phyloP scores from a whole-genome alignment of 768 basidiomycete species.

The Amanita molliuscula region DNA sequence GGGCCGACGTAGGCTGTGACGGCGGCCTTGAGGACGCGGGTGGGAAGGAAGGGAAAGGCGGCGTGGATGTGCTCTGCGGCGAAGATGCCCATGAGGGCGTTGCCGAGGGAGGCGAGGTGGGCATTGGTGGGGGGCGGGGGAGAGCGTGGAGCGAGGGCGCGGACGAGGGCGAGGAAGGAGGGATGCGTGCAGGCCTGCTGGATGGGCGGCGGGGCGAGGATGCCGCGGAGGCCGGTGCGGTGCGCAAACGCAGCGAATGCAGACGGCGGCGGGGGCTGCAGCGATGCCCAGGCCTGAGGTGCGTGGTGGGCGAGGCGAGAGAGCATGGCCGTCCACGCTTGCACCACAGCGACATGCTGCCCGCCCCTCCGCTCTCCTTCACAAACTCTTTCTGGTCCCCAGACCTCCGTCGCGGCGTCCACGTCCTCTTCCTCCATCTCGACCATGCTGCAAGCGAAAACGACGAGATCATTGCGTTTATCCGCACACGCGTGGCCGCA shows the following conservation, averaged over 20 bases:
- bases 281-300: conserved; percentile 55
- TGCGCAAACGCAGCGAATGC: conserved; percentile 70
- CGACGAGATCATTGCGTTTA: conserved; percentile 73
- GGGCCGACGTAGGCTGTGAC: conserved; percentile 90
- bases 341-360: conserved; percentile 47
- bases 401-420: conserved; percentile 77
- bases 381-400: conserved; percentile 93
- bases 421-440: conserved; percentile 66
- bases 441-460: conserved; percentile 75
- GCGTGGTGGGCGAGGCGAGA: conserved; percentile 42
- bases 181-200: conserved; percentile 76
- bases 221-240: conserved; percentile 57
- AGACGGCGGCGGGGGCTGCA: conserved; percentile 63
- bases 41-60: conserved; percentile 84
- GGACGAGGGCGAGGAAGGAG: conserved; percentile 48
- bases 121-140: conserved; percentile 58
- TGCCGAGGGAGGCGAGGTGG: conserved; percentile 68
- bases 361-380: conserved; percentile 80
- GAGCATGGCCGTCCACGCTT: background rate
- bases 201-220: conserved; percentile 43
- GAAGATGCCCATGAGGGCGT: conserved; percentile 84
- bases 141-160: conserved; percentile 45
- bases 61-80: conserved; percentile 75
- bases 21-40: conserved; percentile 83
- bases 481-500: conserved; percentile 54